Evolutionary conservation across 2,329 filamentous ascomycete species (phyloP).

Genomic region (Pseudogymnoascus sp.): DNA sequence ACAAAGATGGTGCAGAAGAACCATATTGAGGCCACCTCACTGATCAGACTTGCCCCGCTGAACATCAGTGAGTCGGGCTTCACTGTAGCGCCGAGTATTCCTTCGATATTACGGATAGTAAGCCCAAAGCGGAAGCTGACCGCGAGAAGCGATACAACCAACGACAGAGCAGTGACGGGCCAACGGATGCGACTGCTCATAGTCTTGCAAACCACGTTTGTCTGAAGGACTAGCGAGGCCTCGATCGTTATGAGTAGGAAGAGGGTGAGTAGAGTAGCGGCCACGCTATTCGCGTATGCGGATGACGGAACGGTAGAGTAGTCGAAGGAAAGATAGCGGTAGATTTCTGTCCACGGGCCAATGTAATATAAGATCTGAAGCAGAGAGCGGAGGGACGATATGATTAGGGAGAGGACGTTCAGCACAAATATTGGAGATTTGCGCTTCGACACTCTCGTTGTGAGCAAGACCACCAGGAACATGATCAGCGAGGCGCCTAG

Average conservation of each 20-base stretch:
- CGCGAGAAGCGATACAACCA: constrained; percentile 42
- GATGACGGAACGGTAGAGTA: constrained; percentile 34
- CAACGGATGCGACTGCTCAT: constrained; percentile 40
- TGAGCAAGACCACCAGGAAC: constrained; percentile 48
- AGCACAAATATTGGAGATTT: constrained; percentile 51
- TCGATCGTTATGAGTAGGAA: constrained; percentile 50
- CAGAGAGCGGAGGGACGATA: constrained; percentile 45
- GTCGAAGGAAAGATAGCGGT: constrained; percentile 42
- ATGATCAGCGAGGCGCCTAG: constrained; percentile 53
- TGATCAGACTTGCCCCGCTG: constrained; percentile 40
- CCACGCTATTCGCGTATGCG: constrained; percentile 40
- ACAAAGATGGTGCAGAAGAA: constrained; percentile 57
- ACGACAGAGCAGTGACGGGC: constrained; percentile 40
- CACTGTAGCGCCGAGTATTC: constrained; percentile 28
- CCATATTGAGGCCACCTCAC: constrained; percentile 49
- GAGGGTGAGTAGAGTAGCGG: constrained; percentile 41
- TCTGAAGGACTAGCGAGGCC: constrained; percentile 54
- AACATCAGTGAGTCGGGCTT: constrained; percentile 26
- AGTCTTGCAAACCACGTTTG: constrained; percentile 49
- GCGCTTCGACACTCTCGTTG: constrained; percentile 53
- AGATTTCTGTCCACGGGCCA: constrained; percentile 43
- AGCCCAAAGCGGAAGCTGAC: constrained; percentile 47
- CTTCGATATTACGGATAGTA: constrained; percentile 40
- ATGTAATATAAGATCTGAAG: constrained; percentile 45
- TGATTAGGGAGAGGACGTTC: constrained; percentile 48